Evolutionary conservation across 2,329 filamentous ascomycete genomes (phyloP).

Genomic region (Phyllosticta paracitricarpa): DNA sequence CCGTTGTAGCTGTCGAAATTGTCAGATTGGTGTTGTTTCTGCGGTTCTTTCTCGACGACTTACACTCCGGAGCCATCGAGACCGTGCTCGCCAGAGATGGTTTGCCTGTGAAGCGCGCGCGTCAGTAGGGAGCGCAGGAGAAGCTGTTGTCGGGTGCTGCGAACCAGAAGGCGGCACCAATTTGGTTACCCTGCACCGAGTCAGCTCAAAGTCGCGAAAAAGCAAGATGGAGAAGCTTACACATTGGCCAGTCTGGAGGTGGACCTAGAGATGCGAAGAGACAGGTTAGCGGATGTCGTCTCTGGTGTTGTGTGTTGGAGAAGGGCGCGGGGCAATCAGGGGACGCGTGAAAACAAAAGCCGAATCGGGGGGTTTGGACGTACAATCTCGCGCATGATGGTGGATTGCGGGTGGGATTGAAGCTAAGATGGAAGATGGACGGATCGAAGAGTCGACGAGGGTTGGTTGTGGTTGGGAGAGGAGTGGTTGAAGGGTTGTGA

Average conservation of each 20-base stretch:
- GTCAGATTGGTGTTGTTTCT: neutral
- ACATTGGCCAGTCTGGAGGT: slow-evolving; percentile 99
- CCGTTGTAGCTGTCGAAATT: slow-evolving; percentile 71
- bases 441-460: neutral
- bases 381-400: slow-evolving; percentile 62
- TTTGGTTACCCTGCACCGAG: slow-evolving; percentile 85
- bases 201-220: slow-evolving; percentile 18
- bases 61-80: slow-evolving; percentile 96
- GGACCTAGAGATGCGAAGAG: slow-evolving; percentile 60
- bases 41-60: slow-evolving; percentile 32
- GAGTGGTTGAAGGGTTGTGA: slow-evolving; percentile 2
- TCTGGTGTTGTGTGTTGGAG: slow-evolving; percentile 30
- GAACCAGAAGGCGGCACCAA: slow-evolving; percentile 98
- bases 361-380: slow-evolving; percentile 27
- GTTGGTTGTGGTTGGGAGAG: neutral
- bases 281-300: slow-evolving; percentile 45
- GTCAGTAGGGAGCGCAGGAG: slow-evolving; percentile 13
- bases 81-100: slow-evolving; percentile 64
- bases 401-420: slow-evolving; percentile 8
- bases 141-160: slow-evolving; percentile 23
- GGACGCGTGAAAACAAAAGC: slow-evolving; percentile 36
- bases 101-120: slow-evolving; percentile 33
- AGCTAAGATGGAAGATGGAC: neutral
- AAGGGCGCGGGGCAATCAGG: slow-evolving; percentile 31
- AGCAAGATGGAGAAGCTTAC: slow-evolving; percentile 44